Evolutionary conservation across 2,329 filamentous ascomycete species (phyloP), one percentile per base, ranked within the genome.

Genomic region (Fusarium mundagurra): DNA sequence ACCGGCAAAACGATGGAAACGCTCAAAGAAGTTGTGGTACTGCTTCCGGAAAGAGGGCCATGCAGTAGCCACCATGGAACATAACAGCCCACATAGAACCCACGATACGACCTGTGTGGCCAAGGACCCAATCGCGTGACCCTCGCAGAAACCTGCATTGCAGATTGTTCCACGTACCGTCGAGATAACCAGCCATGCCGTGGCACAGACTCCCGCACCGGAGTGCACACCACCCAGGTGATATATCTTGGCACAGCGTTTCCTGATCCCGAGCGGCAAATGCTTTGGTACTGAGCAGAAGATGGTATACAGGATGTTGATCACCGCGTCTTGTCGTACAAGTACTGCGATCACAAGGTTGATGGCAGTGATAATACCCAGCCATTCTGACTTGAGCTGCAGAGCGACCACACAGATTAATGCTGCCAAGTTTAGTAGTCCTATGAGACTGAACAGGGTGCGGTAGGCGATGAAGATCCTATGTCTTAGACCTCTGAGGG

Each of bases 1-100:
- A n/a, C 92, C 93, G 10, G 88, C 88, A 80, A 93, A 94, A 54
- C 93, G 91, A 82, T 95, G 93, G 53, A 88, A 88, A 54, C 89
- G 82, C 83, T 95, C 93, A 79, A 94, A 95, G 64, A 87, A 81
- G 81, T 95, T 88, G 83, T 95, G 93, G 71, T 87, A 85, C 53
- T 85, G 87, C 74, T 86, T 85, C 29, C 93, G 90, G 74, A 94
- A 85, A 16, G 81, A 80, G 7, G 93, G 93, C 79, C 92, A 88
- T 5, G 93, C 91, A 59, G 90, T 88, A 53, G 84, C 82, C 58
- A 93, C 85, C 77, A 94, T 92, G 44, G 84, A 77, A 63, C 89
- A 76, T 73, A 93, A 85, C 58, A 94, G 84, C 5, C 83, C 79
- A 50, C 89, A 84, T 45, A 93, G 85, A 45, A 91, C 78, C 77